Evolutionary conservation across 805 yeast species (phyloP), one percentile per base, ranked within the genome.

Genomic region (Jamesozyma spencerorum): DNA sequence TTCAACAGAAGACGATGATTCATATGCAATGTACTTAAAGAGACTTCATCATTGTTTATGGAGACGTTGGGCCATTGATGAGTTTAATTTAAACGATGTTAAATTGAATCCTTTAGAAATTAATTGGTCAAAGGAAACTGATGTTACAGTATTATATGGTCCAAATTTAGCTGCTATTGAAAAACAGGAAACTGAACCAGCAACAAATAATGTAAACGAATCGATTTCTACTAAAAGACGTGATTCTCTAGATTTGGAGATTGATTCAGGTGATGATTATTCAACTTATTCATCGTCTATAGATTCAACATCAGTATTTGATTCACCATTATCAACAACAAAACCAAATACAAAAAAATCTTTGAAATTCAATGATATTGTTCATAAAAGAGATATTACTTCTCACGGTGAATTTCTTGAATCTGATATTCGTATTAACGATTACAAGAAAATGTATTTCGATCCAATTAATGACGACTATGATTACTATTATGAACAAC

Each of bases 61-160:
- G 97, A 73, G 97, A 56, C 86, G 95, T 15, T 90, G 97, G 97
- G 82, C 90, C 12, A 87, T 88, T 63, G 71, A 84, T 38, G 74
- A 81, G 49, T 72, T 74, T 48, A 69, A 76, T 20, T 62, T 79
- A 35, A 58, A 66, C 22, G 68, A 76, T 12, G 10, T 20, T 2
- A 86, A 94, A 11, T 77, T 86, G 8, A 72, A 86, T 19, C 97
- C 98, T 2, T 82, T 85, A 47, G 71, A 72, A 22, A 81, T 90
- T 40, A 88, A 92, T 62, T 90, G 98, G 98, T 77, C 82, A 44
- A 92, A 92, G 63, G 97, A 88, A 51, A 78, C 78, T 51, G 98
- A 90, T 56, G 90, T 90, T 19, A 86, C 96, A 1, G 90, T 96
- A 87, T 72, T 90, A 6, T 92, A 88, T 63, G 98, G 98, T 1